A percentile compares a stretch with the other conserved stretches of the same genome.
Conservation (phyloP, 2,329 filamentous ascomycete species). For the Teratosphaeria pseudoeucalypti region DNA sequence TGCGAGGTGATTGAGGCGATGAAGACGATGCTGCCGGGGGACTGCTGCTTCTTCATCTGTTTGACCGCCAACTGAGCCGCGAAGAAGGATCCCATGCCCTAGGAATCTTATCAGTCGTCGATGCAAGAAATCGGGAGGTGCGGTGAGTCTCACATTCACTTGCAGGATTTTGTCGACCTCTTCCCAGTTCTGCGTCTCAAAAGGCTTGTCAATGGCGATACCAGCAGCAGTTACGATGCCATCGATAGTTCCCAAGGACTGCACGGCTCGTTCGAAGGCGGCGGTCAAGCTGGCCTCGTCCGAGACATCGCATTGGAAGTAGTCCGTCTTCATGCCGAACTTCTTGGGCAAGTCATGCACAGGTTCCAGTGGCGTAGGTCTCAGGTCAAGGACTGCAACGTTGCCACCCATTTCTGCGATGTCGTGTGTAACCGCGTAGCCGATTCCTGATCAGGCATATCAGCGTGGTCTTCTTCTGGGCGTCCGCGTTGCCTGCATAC, state of each 20-base stretch:
- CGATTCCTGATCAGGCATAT: constrained; percentile 1
- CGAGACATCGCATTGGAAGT: constrained; percentile 30
- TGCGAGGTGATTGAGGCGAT: constrained; percentile 28
- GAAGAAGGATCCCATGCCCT: constrained; percentile 25
- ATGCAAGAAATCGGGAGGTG: background rate
- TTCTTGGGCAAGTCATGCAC: constrained; percentile 32
- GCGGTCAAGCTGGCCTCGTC: constrained; percentile 14
- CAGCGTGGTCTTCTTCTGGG: background rate
- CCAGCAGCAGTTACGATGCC: constrained; percentile 22
- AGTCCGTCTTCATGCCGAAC: constrained; percentile 49
- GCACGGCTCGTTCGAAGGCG: constrained; percentile 15
- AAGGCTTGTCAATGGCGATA: constrained; percentile 22
- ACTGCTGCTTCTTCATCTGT: constrained; percentile 24
- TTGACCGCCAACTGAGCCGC: constrained; percentile 26
- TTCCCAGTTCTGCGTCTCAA: constrained; percentile 20
- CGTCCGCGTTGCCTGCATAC: background rate
- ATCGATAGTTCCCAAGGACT: constrained; percentile 15
- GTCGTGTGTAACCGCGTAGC: constrained; percentile 18
- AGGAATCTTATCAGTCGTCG: background rate
- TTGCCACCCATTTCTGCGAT: constrained; percentile 28
- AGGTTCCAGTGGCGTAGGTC: constrained; percentile 23
- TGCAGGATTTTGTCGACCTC: constrained; percentile 25
- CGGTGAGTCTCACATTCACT: constrained; percentile 20
- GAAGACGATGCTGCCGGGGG: constrained; percentile 26
- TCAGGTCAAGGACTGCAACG: constrained; percentile 53